These are phyloP conservation scores for Castanea crenata DNA, from an alignment of 306 rosid genomes.

Conservation along the genomic window DNA sequence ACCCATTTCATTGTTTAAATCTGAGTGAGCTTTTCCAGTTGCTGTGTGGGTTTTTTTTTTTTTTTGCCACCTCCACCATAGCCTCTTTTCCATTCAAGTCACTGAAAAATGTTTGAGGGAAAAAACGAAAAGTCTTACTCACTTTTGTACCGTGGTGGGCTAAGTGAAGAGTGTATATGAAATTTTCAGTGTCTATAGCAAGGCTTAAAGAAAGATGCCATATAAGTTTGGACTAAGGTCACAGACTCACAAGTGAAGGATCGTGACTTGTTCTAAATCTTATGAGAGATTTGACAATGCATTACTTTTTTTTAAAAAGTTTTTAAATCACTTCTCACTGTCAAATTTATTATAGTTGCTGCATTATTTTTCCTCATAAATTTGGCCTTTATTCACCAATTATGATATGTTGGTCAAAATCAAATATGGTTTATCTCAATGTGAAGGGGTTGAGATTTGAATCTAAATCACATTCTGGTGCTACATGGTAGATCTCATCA, in stretches of 20 bases:
- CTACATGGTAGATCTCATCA: conserved; percentile 32
- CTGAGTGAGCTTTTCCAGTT: not conserved
- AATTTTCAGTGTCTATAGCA: too few species aligned
- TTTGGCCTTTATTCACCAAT: not conserved
- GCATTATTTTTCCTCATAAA: not conserved
- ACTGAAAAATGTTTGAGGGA: not conserved
- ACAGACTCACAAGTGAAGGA: not conserved
- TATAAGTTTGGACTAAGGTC: not conserved
- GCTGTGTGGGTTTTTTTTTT: not conserved
- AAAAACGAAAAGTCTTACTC: too few species aligned
- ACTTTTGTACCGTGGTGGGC: too few species aligned
- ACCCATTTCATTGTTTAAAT: not conserved
- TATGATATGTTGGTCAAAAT: not conserved
- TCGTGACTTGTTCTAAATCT: not conserved
- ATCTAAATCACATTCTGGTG: conserved; percentile 30
- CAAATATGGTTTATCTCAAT: not conserved
- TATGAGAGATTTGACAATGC: too few species aligned
- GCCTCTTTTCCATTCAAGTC: too few species aligned
- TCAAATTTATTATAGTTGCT: not conserved
- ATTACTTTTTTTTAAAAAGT: too few species aligned
- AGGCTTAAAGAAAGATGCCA: not conserved
- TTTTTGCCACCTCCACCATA: not conserved
- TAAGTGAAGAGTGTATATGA: too few species aligned
- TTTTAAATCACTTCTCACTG: not conserved
- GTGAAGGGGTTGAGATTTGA: conserved; percentile 13